Evolutionary conservation across 169 alveolate species (phyloP).

Genomic region (Plasmodium gaboni): DNA sequence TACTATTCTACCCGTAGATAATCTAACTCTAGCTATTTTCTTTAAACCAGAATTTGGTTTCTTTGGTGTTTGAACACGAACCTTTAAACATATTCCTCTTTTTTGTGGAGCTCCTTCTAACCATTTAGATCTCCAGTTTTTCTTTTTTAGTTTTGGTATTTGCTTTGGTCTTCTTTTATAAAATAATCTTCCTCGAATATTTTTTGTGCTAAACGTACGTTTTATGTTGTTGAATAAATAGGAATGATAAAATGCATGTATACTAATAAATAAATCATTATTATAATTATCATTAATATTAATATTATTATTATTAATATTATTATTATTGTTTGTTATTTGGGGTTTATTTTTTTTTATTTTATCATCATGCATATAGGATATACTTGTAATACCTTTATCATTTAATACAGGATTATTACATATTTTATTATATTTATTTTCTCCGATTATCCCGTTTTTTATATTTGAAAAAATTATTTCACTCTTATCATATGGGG

Average conservation of each 20-base stretch:
- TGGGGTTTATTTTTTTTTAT: no score
- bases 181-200: slow-evolving; percentile 85
- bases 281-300: background rate
- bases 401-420: no score
- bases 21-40: slow-evolving; percentile 89
- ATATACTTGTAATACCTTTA: no score
- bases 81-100: slow-evolving; percentile 85
- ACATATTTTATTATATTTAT: no score
- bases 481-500: no score
- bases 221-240: background rate
- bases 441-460: no score
- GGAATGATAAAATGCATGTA: background rate
- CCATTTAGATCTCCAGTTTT: slow-evolving; percentile 88
- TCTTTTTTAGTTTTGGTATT: slow-evolving; percentile 86
- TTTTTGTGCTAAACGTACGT: slow-evolving; percentile 80
- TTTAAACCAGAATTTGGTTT: slow-evolving; percentile 91
- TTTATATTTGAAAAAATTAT: no score
- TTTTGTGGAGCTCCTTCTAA: slow-evolving; percentile 88
- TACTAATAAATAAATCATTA: background rate
- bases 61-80: slow-evolving; percentile 87
- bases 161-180: slow-evolving; percentile 87
- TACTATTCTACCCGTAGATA: slow-evolving; percentile 88
- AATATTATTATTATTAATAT: background rate
- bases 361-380: no score
- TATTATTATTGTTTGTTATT: background rate